A percentile compares a stretch with the other conserved stretches of the same genome.
These are phyloP conservation scores for Penicillium sp. DNA, from an alignment of 2,329 filamentous ascomycete genomes.

Conservation along the genomic window DNA sequence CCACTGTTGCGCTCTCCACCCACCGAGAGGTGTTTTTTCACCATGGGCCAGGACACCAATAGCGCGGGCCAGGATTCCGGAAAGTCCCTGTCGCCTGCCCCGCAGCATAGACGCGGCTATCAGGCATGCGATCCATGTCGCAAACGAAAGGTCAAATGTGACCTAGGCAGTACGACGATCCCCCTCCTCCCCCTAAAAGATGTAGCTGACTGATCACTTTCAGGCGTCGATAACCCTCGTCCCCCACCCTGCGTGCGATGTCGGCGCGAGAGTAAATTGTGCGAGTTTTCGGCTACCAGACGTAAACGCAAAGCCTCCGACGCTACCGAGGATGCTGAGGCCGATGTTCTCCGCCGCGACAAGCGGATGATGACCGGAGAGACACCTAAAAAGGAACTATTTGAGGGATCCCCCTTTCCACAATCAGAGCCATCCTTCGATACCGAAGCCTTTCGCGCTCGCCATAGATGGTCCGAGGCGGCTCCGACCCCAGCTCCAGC, in stretches of 20 bases:
- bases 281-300: constrained; percentile 90
- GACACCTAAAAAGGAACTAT: constrained; percentile 27
- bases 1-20: constrained; percentile 20
- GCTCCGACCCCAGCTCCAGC: constrained; percentile 19
- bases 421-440: constrained; percentile 26
- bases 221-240: constrained; percentile 79
- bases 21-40: constrained; percentile 10
- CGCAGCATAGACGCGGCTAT: constrained; percentile 45
- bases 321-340: constrained; percentile 41
- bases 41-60: constrained; percentile 22
- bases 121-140: constrained; percentile 48
- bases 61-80: constrained; percentile 15
- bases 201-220: constrained; percentile 14
- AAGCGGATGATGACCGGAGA: constrained; percentile 52
- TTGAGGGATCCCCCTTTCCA: constrained; percentile 26
- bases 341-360: constrained; percentile 39
- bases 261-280: constrained; percentile 90
- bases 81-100: constrained; percentile 32
- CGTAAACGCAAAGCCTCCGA: constrained; percentile 76
- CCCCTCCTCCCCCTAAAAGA: constrained; percentile 16
- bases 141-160: constrained; percentile 48
- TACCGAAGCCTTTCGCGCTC: constrained; percentile 19
- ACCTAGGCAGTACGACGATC: constrained; percentile 41
- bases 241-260: constrained; percentile 93
- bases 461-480: constrained; percentile 31